Conservation (phyloP, 2,329 filamentous ascomycete genomes). For the Alternaria gansuensis region DNA sequence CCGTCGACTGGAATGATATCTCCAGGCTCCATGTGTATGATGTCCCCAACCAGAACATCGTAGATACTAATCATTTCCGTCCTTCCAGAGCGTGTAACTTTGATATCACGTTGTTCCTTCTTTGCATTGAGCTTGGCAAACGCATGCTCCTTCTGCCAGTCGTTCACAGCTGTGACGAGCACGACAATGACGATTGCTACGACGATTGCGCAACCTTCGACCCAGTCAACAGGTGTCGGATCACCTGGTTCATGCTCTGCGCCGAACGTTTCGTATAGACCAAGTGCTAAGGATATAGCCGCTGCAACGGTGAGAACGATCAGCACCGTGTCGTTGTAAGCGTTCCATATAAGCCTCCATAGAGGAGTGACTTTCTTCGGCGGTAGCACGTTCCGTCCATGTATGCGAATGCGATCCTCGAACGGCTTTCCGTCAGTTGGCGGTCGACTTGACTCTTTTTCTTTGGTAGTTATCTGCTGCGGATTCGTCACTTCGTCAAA, state of each 20-base stretch:
- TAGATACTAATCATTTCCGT: constrained; percentile 64
- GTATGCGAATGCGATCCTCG: constrained; percentile 67
- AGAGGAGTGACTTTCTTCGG: constrained; percentile 70
- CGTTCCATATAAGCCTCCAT: constrained; percentile 70
- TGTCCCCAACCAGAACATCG: constrained; percentile 73
- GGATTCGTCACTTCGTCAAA: constrained; percentile 61
- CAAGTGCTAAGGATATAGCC: constrained; percentile 72
- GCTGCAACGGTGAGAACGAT: constrained; percentile 75
- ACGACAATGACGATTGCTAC: constrained; percentile 52
- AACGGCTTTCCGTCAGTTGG: constrained; percentile 49
- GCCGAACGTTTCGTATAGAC: constrained; percentile 72
- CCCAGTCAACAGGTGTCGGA: constrained; percentile 55
- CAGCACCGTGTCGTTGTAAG: constrained; percentile 78
- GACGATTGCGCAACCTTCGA: constrained; percentile 51
- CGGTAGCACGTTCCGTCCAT: constrained; percentile 68
- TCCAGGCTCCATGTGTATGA: constrained; percentile 73
- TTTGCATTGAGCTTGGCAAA: constrained; percentile 49
- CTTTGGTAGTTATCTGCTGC: constrained; percentile 38
- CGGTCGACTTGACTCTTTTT: constrained; percentile 27
- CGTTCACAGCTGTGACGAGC: constrained; percentile 50
- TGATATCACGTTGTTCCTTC: constrained; percentile 50
- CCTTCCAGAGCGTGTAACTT: constrained; percentile 69
- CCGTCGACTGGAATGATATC: constrained; percentile 76
- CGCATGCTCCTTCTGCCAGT: constrained; percentile 51
- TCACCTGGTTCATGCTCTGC: constrained; percentile 54